phyloP scores from a whole-genome alignment of 2,329 filamentous ascomycete species.

The Neofusicoccum sp. region DNA sequence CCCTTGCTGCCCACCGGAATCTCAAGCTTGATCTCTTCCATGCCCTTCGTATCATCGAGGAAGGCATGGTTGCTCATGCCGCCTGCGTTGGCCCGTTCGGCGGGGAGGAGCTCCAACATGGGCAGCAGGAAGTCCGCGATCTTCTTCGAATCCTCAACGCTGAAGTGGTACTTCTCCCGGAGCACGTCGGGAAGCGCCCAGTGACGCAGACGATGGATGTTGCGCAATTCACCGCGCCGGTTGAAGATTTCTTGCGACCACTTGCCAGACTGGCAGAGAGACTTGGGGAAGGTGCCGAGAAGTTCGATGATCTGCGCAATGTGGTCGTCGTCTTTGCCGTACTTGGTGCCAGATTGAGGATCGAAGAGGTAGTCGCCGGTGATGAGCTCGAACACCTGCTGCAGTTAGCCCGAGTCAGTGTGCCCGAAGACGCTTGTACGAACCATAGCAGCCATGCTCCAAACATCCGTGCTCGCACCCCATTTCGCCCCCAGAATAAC shows the following conservation, averaged over 20 bases:
- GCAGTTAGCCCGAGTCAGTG: neutral
- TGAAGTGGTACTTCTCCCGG: constrained; percentile 95
- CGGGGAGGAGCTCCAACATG: constrained; percentile 86
- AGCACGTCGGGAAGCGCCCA: constrained; percentile 94
- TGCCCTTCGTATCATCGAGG: constrained; percentile 81
- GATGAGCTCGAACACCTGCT: constrained; percentile 90
- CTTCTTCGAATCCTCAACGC: constrained; percentile 72
- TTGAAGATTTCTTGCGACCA: constrained; percentile 99
- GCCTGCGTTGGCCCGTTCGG: constrained; percentile 88
- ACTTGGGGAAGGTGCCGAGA: constrained; percentile 88
- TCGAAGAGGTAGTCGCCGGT: constrained; percentile 99
- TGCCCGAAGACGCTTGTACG: constrained; percentile 29
- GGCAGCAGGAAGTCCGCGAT: constrained; percentile 82
- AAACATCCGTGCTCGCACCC: constrained; percentile 98
- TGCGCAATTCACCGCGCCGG: constrained; percentile 91
- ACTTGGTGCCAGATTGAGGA: constrained; percentile 96
- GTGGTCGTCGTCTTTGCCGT: constrained; percentile 98
- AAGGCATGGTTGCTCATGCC: constrained; percentile 88
- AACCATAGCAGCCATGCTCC: constrained; percentile 99
- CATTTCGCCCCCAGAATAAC: constrained; percentile 96
- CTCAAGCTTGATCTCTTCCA: constrained; percentile 75
- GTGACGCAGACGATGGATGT: constrained; percentile 93
- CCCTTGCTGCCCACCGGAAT: constrained; percentile 78
- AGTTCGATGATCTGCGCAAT: constrained; percentile 99
- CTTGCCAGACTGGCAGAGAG: constrained; percentile 86